Conservation (phyloP, 345 rosid genomes). For the Clarkia xantiana region DNA sequence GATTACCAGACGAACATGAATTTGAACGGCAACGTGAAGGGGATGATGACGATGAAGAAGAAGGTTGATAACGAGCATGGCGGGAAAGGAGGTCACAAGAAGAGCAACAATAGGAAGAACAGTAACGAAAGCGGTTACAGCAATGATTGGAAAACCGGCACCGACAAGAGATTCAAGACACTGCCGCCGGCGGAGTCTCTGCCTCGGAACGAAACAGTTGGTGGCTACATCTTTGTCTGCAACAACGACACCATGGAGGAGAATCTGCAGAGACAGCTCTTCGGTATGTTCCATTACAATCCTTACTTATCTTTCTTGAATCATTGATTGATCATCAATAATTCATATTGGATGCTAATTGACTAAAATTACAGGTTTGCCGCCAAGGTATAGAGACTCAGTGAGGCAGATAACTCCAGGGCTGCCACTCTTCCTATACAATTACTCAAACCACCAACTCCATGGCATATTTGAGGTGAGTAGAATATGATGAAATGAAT, state of each 20-base stretch:
- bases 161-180: constrained; percentile 22
- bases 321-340: neutral
- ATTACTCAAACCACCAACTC: constrained; percentile 53
- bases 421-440: constrained; percentile 52
- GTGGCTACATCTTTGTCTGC: constrained; percentile 52
- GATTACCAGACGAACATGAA: constrained; percentile 12
- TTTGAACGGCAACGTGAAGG: constrained; percentile 24
- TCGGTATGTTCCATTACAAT: constrained; percentile 14
- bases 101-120: constrained; percentile 14
- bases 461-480: constrained; percentile 49
- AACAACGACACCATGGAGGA: constrained; percentile 53
- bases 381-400: constrained; percentile 43
- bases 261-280: constrained; percentile 42
- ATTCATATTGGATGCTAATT: too few species aligned
- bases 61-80: constrained; percentile 35
- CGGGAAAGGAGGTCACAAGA: constrained; percentile 37
- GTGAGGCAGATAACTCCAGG: constrained; percentile 56
- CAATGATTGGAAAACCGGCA: constrained; percentile 15
- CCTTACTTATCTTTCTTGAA: neutral
- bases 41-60: constrained; percentile 38
- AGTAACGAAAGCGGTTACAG: constrained; percentile 15
- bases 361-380: constrained; percentile 32
- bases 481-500: neutral
- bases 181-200: constrained; percentile 23
- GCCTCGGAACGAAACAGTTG: constrained; percentile 30